phyloP scores from a whole-genome alignment of 139 green algal species.

The Chlorella vulgaris region DNA sequence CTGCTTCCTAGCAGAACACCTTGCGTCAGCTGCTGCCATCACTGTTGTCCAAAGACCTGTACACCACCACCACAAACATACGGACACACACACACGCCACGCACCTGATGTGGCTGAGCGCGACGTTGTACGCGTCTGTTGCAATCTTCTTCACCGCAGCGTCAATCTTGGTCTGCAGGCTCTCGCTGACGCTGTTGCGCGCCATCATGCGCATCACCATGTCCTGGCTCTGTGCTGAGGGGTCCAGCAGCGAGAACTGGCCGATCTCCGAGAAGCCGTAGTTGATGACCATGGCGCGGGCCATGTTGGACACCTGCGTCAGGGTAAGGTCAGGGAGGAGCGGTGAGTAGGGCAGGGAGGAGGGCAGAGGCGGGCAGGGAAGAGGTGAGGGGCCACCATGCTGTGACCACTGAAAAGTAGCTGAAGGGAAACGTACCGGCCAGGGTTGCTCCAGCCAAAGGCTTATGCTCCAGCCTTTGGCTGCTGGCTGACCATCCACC shows the following conservation, averaged over 20 bases:
- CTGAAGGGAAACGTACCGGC: no score
- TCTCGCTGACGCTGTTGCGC: conserved; percentile 95
- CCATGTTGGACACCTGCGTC: conserved; percentile 87
- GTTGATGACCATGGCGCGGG: conserved; percentile 97
- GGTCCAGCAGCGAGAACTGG: conserved; percentile 94
- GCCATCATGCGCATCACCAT: conserved; percentile 99
- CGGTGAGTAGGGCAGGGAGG: neutral
- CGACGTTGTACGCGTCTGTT: conserved; percentile 73
- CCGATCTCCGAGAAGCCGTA: conserved; percentile 99
- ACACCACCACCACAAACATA: neutral
- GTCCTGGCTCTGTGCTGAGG: conserved; percentile 72
- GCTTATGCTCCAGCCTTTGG: no score
- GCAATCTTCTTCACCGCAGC: conserved; percentile 86
- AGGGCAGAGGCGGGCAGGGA: no score
- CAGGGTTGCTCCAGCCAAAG: no score
- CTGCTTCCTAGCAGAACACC: no score
- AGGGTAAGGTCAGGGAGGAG: no score
- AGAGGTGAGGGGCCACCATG: no score
- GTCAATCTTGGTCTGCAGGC: conserved; percentile 94
- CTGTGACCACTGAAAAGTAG: no score
- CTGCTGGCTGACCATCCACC: neutral
- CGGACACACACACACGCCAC: neutral
- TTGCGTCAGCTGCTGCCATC: neutral
- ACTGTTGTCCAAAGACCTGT: no score
- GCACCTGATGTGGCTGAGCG: conserved; percentile 76